phyloP scores from a whole-genome alignment of 352 stramenopile species.

The Discostella stelligera region DNA sequence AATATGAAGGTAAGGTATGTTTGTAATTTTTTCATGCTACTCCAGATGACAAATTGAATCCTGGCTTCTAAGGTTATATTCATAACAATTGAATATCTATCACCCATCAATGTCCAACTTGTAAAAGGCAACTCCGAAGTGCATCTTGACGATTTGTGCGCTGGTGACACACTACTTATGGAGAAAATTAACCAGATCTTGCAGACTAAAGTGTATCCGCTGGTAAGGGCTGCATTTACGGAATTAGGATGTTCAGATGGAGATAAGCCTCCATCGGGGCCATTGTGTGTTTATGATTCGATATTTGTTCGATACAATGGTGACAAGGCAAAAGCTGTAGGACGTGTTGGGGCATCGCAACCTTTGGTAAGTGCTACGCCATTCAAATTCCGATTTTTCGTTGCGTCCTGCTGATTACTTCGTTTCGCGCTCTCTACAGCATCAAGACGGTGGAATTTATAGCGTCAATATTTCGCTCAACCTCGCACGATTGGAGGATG shows the following conservation, averaged over 20 bases:
- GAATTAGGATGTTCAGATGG: slow-evolving; percentile 20
- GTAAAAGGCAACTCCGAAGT: slow-evolving; percentile 41
- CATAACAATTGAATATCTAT: no score
- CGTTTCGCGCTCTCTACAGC: neutral
- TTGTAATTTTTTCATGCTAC: neutral
- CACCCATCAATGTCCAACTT: no score
- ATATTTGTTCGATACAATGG: slow-evolving; percentile 58
- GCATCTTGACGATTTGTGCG: slow-evolving; percentile 51
- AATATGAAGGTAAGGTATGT: slow-evolving; percentile 38
- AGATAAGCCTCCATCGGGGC: slow-evolving; percentile 22
- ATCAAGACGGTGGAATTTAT: slow-evolving; percentile 55
- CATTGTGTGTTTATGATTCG: slow-evolving; percentile 52
- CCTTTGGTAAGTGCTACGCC: slow-evolving; percentile 18
- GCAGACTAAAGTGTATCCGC: slow-evolving; percentile 44
- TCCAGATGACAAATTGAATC: neutral
- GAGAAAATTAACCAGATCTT: slow-evolving; percentile 39
- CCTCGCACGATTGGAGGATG: neutral
- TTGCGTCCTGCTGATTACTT: neutral
- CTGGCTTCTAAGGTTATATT: no score
- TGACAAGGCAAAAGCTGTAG: slow-evolving; percentile 37
- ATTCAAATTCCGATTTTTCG: neutral
- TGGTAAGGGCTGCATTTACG: slow-evolving; percentile 43
- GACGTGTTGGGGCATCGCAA: slow-evolving; percentile 38
- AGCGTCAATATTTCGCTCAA: slow-evolving; percentile 53
- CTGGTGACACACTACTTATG: slow-evolving; percentile 32